Evolutionary conservation across 2,329 filamentous ascomycete genomes (phyloP).

Genomic region (Colletotrichum cuscutae): DNA sequence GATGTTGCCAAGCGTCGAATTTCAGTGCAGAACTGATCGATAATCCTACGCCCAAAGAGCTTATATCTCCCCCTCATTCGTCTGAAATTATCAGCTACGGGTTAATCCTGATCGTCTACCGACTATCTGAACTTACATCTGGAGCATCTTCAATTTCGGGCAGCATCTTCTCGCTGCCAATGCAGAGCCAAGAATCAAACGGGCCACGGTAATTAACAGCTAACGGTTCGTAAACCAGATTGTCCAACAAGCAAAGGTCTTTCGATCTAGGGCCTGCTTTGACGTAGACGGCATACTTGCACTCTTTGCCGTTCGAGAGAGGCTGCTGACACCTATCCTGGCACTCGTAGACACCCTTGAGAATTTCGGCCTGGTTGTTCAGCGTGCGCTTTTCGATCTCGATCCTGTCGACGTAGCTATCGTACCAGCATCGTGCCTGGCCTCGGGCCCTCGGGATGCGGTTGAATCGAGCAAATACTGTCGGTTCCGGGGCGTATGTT

Average conservation of each 20-base stretch:
- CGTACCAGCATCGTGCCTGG: neutral
- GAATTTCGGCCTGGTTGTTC: neutral
- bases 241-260: neutral
- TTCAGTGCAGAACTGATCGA: no score
- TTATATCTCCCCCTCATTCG: no score
- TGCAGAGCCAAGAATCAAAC: neutral
- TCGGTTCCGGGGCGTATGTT: neutral
- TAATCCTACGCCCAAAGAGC: no score
- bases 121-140: neutral
- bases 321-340: neutral
- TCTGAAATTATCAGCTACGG: no score
- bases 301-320: neutral
- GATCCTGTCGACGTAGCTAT: neutral
- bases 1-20: no score
- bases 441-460: neutral
- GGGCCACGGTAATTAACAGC: no score
- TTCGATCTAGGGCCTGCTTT: neutral
- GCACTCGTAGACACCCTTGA: neutral
- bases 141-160: neutral
- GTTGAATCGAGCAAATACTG: neutral
- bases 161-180: neutral
- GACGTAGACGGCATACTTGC: neutral
- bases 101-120: neutral
- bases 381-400: neutral
- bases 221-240: no score